phyloP scores from a whole-genome alignment of 495 filamentous ascomycete genomes.

The Halenospora varia region DNA sequence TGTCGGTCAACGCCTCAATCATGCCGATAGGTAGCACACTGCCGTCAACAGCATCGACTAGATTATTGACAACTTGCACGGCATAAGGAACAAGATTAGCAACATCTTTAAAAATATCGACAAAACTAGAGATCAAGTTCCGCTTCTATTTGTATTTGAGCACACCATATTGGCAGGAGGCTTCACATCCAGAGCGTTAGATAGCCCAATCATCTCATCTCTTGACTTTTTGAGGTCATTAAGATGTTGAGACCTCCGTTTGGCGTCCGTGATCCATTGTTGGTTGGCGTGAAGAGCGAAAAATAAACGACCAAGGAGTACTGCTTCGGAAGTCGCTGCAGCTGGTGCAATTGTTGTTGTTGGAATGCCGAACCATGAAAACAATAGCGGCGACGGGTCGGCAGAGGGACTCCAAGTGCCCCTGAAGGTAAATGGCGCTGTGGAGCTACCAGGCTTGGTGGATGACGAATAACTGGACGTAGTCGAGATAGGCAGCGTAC shows the following conservation, averaged over 20 bases:
- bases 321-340: neutral
- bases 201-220: neutral
- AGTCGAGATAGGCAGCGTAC: neutral
- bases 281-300: neutral
- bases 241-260: neutral
- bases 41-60: neutral
- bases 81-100: neutral
- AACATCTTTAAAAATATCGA: too few species aligned
- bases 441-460: neutral
- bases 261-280: neutral
- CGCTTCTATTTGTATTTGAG: neutral
- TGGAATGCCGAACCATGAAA: neutral
- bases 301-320: neutral
- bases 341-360: neutral
- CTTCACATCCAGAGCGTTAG: neutral
- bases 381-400: neutral
- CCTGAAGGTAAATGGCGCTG: neutral
- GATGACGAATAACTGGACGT: neutral
- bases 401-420: neutral
- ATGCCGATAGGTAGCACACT: neutral
- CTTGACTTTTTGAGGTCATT: neutral
- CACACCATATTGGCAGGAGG: neutral
- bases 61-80: neutral
- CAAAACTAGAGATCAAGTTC: neutral
- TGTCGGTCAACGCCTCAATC: neutral